These are phyloP conservation scores for Simplicillium aogashimaense DNA, from an alignment of 2,329 filamentous ascomycete genomes.

Conservation along the genomic window DNA sequence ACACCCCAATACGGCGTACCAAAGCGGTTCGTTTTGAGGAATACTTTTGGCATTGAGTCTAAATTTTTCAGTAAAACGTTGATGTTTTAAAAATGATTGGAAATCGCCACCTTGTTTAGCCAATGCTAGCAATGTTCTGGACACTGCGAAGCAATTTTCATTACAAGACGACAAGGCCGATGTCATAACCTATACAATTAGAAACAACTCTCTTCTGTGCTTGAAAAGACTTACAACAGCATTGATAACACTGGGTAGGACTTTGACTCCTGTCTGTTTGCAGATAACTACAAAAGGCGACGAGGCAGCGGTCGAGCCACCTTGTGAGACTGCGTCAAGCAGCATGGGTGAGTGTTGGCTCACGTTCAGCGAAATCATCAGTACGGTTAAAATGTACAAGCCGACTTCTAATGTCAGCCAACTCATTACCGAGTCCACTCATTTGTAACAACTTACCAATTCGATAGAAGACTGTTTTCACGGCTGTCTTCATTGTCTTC, in stretches of 20 bases:
- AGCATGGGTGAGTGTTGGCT: slow-evolving; percentile 9
- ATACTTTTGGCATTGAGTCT: slow-evolving; percentile 35
- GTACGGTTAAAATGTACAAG: slow-evolving; percentile 7
- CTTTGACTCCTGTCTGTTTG: slow-evolving; percentile 35
- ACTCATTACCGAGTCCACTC: not conserved
- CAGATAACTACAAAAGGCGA: slow-evolving; percentile 39
- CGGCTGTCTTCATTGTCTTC: slow-evolving; percentile 12
- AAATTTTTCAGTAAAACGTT: no score
- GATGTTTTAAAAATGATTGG: not conserved
- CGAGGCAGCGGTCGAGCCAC: slow-evolving; percentile 41
- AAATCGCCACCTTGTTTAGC: slow-evolving; percentile 30
- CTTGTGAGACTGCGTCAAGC: slow-evolving; percentile 32
- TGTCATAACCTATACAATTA: slow-evolving; percentile 23
- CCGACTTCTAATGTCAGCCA: slow-evolving; percentile 3
- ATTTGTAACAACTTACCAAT: slow-evolving; percentile 2
- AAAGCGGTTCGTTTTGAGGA: slow-evolving; percentile 37
- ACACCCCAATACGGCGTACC: slow-evolving; percentile 42
- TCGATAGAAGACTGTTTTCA: slow-evolving; percentile 8
- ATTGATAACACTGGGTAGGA: slow-evolving; percentile 42
- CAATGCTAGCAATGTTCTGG: slow-evolving; percentile 40
- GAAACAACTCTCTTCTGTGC: not conserved
- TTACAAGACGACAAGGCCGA: slow-evolving; percentile 46
- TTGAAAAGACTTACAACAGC: slow-evolving; percentile 28
- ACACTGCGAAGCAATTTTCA: slow-evolving; percentile 41
- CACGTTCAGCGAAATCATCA: slow-evolving; percentile 9